Percentiles rank a stretch among this genome's conserved stretches.
Conservation (phyloP, 441 rosid species). For the Erysimum pusillum region DNA sequence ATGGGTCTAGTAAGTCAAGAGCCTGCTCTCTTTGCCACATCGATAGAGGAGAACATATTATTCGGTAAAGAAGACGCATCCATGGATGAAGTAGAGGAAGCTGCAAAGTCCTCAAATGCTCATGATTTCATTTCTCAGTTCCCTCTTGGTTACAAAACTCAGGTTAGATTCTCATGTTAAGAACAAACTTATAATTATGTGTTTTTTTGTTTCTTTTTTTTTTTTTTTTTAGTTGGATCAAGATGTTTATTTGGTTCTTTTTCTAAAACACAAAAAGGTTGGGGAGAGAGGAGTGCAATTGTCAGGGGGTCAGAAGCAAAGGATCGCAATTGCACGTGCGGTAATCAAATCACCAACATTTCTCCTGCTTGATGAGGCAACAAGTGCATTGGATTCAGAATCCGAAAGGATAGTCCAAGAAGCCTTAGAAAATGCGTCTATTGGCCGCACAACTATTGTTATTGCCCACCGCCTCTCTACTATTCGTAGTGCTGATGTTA, state of each 20-base stretch:
- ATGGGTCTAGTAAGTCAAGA: conserved; percentile 90
- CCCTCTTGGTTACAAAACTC: conserved; percentile 51
- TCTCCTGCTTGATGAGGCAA: background rate
- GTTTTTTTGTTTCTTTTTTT: no score
- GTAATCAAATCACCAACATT: background rate
- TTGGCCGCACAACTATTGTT: background rate
- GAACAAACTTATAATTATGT: background rate
- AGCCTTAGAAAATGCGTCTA: background rate
- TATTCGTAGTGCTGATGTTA: background rate
- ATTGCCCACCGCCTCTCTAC: background rate
- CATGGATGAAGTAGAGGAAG: conserved; percentile 61
- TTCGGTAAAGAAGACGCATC: conserved; percentile 81
- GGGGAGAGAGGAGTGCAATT: background rate
- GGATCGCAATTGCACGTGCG: background rate
- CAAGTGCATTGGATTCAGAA: background rate
- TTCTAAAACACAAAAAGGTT: background rate
- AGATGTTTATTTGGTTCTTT: background rate
- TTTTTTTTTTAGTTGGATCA: background rate
- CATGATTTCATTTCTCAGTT: conserved; percentile 71
- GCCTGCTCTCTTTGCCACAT: conserved; percentile 74
- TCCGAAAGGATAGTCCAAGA: background rate
- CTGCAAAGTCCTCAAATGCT: conserved; percentile 45
- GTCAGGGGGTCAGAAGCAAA: conserved; percentile 2
- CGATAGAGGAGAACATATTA: conserved; percentile 72
- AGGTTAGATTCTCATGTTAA: background rate